phyloP scores from a whole-genome alignment of 2,329 filamentous ascomycete genomes.

The Xylariaceae sp. region DNA sequence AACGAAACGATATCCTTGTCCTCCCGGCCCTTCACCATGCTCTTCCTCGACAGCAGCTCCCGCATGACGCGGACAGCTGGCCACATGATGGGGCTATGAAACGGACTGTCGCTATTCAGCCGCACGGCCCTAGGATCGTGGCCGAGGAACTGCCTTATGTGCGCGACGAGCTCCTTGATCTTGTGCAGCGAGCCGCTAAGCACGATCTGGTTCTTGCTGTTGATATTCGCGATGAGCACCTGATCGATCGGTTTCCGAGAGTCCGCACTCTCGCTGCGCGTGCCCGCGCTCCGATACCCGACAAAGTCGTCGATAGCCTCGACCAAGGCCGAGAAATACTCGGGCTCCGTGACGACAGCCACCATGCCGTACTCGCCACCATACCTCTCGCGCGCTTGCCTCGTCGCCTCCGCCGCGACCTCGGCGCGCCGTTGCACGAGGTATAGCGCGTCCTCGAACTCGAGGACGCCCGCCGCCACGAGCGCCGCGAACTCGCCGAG shows the following conservation, averaged over 20 bases:
- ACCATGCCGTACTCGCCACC: slow-evolving; percentile 94
- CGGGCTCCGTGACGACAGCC: slow-evolving; percentile 85
- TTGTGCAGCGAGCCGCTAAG: slow-evolving; percentile 84
- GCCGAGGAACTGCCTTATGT: slow-evolving; percentile 86
- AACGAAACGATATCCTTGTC: slow-evolving; percentile 74
- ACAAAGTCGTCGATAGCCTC: slow-evolving; percentile 81
- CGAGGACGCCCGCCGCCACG: slow-evolving; percentile 81
- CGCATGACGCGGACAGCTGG: slow-evolving; percentile 80
- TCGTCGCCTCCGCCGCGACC: slow-evolving; percentile 81
- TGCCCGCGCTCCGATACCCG: slow-evolving; percentile 68
- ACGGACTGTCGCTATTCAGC: slow-evolving; percentile 86
- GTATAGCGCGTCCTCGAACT: slow-evolving; percentile 77
- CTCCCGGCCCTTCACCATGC: slow-evolving; percentile 58
- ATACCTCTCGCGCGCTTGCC: slow-evolving; percentile 66
- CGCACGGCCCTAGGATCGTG: slow-evolving; percentile 89
- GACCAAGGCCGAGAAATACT: slow-evolving; percentile 73
- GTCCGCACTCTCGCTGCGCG: slow-evolving; percentile 71
- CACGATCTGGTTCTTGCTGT: slow-evolving; percentile 95
- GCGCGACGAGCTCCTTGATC: slow-evolving; percentile 81
- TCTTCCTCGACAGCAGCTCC: slow-evolving; percentile 67
- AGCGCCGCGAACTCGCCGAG: slow-evolving; percentile 93
- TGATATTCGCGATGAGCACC: slow-evolving; percentile 91
- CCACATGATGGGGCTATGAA: slow-evolving; percentile 91
- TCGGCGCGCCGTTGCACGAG: slow-evolving; percentile 81
- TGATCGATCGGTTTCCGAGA: slow-evolving; percentile 80